Conservation (phyloP, 805 yeast species). For the Komagataella mondaviorum region DNA sequence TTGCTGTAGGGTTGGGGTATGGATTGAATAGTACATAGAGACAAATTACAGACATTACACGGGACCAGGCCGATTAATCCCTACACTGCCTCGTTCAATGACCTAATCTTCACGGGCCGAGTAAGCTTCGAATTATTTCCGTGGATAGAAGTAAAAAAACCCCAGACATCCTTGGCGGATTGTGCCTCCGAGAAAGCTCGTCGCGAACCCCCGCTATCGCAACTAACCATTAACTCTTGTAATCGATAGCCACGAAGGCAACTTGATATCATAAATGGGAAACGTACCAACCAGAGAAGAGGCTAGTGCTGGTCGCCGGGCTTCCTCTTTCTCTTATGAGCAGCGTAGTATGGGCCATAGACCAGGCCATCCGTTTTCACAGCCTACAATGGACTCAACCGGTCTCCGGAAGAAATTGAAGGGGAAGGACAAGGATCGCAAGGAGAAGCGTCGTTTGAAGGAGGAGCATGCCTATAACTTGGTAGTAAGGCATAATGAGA, state of each 20-base stretch:
- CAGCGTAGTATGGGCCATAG: neutral
- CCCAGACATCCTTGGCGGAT: neutral
- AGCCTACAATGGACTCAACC: neutral
- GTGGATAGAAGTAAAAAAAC: neutral
- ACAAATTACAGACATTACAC: neutral
- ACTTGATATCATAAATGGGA: conserved; percentile 20
- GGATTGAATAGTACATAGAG: conserved; percentile 5
- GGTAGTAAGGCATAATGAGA: conserved; percentile 48
- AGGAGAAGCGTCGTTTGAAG: conserved; percentile 24
- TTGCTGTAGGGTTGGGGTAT: conserved; percentile 14
- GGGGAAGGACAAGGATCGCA: conserved; percentile 1
- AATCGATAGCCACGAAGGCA: neutral
- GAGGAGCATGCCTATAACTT: conserved; percentile 48
- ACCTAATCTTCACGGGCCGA: neutral
- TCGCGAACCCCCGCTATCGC: neutral
- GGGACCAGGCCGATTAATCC: neutral
- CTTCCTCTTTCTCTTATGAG: neutral
- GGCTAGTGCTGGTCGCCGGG: conserved; percentile 3
- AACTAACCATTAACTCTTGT: neutral
- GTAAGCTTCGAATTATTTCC: neutral
- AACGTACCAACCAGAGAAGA: conserved; percentile 33
- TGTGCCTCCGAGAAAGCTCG: neutral
- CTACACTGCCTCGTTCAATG: neutral
- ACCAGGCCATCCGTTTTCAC: conserved; percentile 1
- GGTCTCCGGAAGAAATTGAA: neutral